Conservation (phyloP, 768 basidiomycete species). For the Tulasnella calospora region DNA sequence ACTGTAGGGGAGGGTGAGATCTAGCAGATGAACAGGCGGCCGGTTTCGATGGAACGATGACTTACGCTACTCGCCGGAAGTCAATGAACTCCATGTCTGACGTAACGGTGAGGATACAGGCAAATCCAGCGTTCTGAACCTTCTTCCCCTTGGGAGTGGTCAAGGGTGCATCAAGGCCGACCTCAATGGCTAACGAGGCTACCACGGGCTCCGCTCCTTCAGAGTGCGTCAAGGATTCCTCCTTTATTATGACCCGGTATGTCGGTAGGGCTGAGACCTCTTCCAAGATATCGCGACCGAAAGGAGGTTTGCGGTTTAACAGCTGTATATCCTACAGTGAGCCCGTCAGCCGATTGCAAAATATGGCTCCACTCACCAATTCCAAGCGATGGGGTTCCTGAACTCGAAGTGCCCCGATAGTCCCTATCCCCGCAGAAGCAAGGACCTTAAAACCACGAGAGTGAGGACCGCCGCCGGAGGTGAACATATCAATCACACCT, state of each 20-base stretch:
- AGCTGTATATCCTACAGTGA: slow-evolving; percentile 44
- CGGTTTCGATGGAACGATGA: slow-evolving; percentile 20
- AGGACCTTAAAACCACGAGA: slow-evolving; percentile 50
- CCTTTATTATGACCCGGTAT: slow-evolving; percentile 52
- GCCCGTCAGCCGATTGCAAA: not conserved
- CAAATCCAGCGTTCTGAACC: slow-evolving; percentile 52
- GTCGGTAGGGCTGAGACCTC: slow-evolving; percentile 60
- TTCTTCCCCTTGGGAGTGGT: slow-evolving; percentile 44
- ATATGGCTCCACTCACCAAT: slow-evolving; percentile 40
- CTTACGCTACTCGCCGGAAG: slow-evolving; percentile 72
- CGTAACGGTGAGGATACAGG: slow-evolving; percentile 65
- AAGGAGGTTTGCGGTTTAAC: slow-evolving; percentile 67
- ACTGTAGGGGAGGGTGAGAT: slow-evolving; percentile 38
- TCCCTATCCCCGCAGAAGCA: slow-evolving; percentile 64
- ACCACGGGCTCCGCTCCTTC: slow-evolving; percentile 53
- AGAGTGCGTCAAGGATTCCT: slow-evolving; percentile 43
- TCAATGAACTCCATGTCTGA: slow-evolving; percentile 73
- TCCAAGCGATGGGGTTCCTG: slow-evolving; percentile 62
- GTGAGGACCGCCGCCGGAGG: not conserved
- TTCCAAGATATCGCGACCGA: slow-evolving; percentile 64
- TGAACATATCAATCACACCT: slow-evolving; percentile 28
- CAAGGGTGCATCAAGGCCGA: slow-evolving; percentile 42
- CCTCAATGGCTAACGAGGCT: slow-evolving; percentile 54
- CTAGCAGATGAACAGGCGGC: not conserved
- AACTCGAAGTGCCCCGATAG: slow-evolving; percentile 52